A percentile compares a stretch with the other conserved stretches of the same genome.
These are phyloP conservation scores for Ilex asprella DNA, from an alignment of 257 asterid genomes.

Conservation along the genomic window DNA sequence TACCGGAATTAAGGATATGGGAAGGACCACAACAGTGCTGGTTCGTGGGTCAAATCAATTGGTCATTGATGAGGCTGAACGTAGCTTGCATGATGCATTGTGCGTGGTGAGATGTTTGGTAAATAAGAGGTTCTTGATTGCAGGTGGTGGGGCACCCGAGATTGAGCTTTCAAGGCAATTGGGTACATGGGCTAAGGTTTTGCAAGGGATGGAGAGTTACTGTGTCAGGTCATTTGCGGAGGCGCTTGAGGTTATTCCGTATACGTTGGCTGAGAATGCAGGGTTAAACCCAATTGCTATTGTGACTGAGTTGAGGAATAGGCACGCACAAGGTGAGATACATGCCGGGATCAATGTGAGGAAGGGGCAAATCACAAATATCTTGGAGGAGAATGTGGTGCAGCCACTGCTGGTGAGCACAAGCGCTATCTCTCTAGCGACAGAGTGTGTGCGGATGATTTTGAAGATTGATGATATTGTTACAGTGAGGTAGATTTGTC, in stretches of 20 bases:
- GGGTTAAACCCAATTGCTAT: slow-evolving; percentile 93
- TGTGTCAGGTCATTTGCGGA: slow-evolving; percentile 94
- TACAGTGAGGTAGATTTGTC: slow-evolving; percentile 76
- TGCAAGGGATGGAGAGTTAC: slow-evolving; percentile 97
- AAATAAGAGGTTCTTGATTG: slow-evolving; percentile 88
- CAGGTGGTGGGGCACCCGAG: slow-evolving; percentile 99
- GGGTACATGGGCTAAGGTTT: slow-evolving; percentile 96
- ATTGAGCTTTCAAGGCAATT: slow-evolving; percentile 94
- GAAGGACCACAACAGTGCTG: slow-evolving; percentile 84
- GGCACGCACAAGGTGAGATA: slow-evolving; percentile 96
- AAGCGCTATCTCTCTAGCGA: slow-evolving; percentile 80
- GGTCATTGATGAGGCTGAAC: slow-evolving; percentile 97
- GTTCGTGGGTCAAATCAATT: slow-evolving; percentile 90
- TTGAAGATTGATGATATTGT: slow-evolving; percentile 98
- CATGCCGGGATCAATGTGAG: slow-evolving; percentile 97
- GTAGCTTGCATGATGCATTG: slow-evolving; percentile 96
- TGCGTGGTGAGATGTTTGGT: slow-evolving; percentile 98
- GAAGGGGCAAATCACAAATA: slow-evolving; percentile 97
- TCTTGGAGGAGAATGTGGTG: slow-evolving; percentile 95
- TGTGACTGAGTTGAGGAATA: slow-evolving; percentile 95
- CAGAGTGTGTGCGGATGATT: slow-evolving; percentile 97
- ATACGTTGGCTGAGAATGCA: slow-evolving; percentile 97
- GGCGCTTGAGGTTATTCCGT: slow-evolving; percentile 93
- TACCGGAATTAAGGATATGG: slow-evolving; percentile 93
- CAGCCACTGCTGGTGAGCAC: slow-evolving; percentile 99